A percentile compares a stretch with the other conserved stretches of the same genome.
Evolutionary conservation across 2,329 filamentous ascomycete species (phyloP).

Genomic region (Ilyonectria sp.): DNA sequence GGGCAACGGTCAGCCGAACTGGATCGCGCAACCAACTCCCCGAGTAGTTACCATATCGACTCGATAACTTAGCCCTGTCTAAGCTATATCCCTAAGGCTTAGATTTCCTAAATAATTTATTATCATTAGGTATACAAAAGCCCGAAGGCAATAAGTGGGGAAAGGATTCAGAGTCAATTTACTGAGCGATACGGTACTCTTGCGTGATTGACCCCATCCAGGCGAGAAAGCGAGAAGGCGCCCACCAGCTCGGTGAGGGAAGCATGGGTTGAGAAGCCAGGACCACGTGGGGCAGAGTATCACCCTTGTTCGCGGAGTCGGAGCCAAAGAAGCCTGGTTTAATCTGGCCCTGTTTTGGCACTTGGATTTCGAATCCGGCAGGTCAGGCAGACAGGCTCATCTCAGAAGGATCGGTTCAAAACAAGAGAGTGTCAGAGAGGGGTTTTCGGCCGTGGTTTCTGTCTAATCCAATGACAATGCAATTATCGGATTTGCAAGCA

Average conservation of each 20-base stretch:
- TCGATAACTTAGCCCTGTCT: too few relatives aligned
- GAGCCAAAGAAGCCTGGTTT: conserved; percentile 15
- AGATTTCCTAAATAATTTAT: too few relatives aligned
- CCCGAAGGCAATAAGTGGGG: too few relatives aligned
- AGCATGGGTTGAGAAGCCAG: conserved; percentile 21
- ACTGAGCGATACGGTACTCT: too few relatives aligned
- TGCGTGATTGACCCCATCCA: background rate
- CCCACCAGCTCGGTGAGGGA: conserved; percentile 14
- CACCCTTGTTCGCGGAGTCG: conserved; percentile 19
- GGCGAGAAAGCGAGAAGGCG: background rate
- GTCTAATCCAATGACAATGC: background rate
- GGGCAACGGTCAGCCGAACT: background rate
- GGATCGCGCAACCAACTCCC: background rate
- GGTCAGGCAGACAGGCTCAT: background rate
- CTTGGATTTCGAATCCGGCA: conserved; percentile 13
- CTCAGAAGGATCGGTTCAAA: background rate
- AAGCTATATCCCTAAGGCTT: too few relatives aligned
- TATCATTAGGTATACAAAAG: too few relatives aligned
- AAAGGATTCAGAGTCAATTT: too few relatives aligned
- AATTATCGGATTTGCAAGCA: background rate
- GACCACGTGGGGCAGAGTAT: conserved; percentile 25
- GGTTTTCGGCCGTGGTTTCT: background rate
- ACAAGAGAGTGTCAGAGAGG: background rate
- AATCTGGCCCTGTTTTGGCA: conserved; percentile 4
- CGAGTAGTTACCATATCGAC: too few relatives aligned